Conservation (phyloP, 202 grass and related monocot genomes). For the Brachypodium distachyon region DNA sequence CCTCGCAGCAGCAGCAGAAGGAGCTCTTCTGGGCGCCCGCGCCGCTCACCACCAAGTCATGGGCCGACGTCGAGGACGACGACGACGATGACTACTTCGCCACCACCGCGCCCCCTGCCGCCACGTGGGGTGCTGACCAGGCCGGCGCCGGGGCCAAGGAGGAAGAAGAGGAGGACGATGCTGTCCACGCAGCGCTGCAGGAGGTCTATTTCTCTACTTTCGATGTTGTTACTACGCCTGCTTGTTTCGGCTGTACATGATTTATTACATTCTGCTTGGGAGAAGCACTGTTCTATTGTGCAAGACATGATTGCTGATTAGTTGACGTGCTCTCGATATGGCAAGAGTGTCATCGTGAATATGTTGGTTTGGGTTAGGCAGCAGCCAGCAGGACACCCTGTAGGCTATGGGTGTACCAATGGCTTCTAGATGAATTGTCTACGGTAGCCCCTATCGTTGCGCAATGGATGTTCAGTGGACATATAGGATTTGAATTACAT, state of each 20-base stretch:
- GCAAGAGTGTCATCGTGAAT: neutral
- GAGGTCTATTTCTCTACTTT: constrained; percentile 22
- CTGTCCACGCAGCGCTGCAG: constrained; percentile 31
- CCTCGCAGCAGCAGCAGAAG: constrained; percentile 24
- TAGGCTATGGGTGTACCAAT: neutral
- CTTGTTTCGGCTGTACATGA: neutral
- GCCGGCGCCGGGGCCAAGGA: constrained; percentile 17
- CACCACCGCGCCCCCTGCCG: constrained; percentile 58
- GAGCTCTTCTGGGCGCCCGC: constrained; percentile 60
- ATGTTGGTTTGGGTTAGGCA: neutral
- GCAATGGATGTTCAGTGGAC: neutral
- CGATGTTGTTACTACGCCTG: neutral
- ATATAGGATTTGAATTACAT: neutral
- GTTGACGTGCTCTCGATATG: neutral
- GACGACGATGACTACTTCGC: constrained; percentile 87
- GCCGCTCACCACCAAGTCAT: constrained; percentile 58
- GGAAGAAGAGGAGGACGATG: constrained; percentile 31
- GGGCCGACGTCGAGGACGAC: constrained; percentile 90
- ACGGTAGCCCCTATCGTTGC: neutral
- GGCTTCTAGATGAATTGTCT: neutral
- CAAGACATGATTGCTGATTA: neutral
- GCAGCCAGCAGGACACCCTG: neutral
- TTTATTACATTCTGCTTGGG: neutral
- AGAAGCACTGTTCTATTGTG: neutral
- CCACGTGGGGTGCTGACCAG: constrained; percentile 40